Evolutionary conservation across 2,329 filamentous ascomycete genomes (phyloP), one percentile per base, ranked within the genome.

Genomic region (Cladosporium sp.): DNA sequence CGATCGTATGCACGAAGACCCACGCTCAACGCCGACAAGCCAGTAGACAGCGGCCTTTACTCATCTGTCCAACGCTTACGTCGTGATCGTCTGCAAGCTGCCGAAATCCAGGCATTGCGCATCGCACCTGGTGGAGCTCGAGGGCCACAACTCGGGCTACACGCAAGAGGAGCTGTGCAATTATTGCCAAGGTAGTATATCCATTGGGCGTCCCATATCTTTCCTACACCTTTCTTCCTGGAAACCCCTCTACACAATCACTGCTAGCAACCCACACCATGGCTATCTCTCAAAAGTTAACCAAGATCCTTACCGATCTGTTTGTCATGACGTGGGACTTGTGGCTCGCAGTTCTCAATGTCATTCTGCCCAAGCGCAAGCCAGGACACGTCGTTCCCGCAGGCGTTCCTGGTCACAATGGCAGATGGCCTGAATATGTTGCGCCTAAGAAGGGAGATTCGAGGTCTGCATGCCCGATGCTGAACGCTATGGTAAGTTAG

Each of bases 321-420:
- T 69, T 70, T 34, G 71, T 76, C 54, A 69, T 76, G 42, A 62
- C 65, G 42, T 76, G 73, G 72, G 74, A 76, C 64, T 73, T 74
- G 57, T 64, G 63, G 42, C 66, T 75, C 49, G 73, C 74, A 57
- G 57, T 74, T 50, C 66, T 73, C 30, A 76, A 76, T 59, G 62
- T 74, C 34, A 36, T 75, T 28, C 70, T 71, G 34, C 73, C 74
- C 15, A 67, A 71, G 39, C 68, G 67, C 59, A 72, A 74, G 55
- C 64, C 69, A 47, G 73, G 71, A 38, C 63, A 70, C 47, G 72
- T 76, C 22, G 67, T 76, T 8, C 73, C 73, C 4, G 58, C 66
- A 25, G 69, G 71, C 20, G 60, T 64, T 14, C 66, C 73, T 2
- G 74, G 74, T 3, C 70, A 75, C 47, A 62, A 67, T 50, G 64